phyloP scores from a whole-genome alignment of 805 yeast species.

The Crinitomyces ghanaensis region DNA sequence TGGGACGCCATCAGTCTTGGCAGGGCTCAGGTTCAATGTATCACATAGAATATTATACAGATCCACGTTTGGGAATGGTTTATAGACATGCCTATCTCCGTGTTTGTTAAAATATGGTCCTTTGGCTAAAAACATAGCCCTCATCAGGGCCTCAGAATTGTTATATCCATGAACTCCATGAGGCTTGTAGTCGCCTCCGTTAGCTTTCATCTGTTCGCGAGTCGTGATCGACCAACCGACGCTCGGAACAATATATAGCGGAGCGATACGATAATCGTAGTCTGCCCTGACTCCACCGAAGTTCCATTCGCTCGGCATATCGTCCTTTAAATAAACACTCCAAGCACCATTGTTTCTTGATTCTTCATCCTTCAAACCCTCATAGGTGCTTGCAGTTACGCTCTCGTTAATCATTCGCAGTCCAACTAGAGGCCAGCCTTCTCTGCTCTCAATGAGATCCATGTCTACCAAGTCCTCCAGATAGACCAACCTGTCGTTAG shows the following conservation, averaged over 20 bases:
- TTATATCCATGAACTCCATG: slow-evolving; percentile 81
- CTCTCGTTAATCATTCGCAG: slow-evolving; percentile 42
- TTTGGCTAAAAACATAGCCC: slow-evolving; percentile 65
- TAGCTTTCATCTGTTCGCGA: slow-evolving; percentile 40
- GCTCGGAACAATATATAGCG: slow-evolving; percentile 74
- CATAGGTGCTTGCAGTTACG: slow-evolving; percentile 35
- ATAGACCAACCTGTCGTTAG: slow-evolving; percentile 53
- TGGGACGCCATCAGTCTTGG: slow-evolving; percentile 46
- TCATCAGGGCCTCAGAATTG: slow-evolving; percentile 65
- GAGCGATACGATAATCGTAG: slow-evolving; percentile 60
- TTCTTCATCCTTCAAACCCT: slow-evolving; percentile 14
- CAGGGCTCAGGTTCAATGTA: slow-evolving; percentile 39
- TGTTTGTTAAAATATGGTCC: slow-evolving; percentile 63
- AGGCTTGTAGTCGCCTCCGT: slow-evolving; percentile 42
- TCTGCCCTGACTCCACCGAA: slow-evolving; percentile 36
- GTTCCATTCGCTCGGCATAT: slow-evolving; percentile 41
- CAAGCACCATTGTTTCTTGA: slow-evolving; percentile 23
- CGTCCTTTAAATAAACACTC: slow-evolving; percentile 41
- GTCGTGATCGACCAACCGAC: slow-evolving; percentile 72
- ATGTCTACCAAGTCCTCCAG: slow-evolving; percentile 61
- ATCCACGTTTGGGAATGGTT: slow-evolving; percentile 63
- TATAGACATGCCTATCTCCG: slow-evolving; percentile 30
- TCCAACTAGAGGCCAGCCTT: slow-evolving; percentile 84
- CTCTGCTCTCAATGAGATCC: slow-evolving; percentile 44
- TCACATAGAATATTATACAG: slow-evolving; percentile 69